These are phyloP conservation scores for Candida tunisiensis DNA, from an alignment of 1,139 yeast genomes.

Conservation along the genomic window DNA sequence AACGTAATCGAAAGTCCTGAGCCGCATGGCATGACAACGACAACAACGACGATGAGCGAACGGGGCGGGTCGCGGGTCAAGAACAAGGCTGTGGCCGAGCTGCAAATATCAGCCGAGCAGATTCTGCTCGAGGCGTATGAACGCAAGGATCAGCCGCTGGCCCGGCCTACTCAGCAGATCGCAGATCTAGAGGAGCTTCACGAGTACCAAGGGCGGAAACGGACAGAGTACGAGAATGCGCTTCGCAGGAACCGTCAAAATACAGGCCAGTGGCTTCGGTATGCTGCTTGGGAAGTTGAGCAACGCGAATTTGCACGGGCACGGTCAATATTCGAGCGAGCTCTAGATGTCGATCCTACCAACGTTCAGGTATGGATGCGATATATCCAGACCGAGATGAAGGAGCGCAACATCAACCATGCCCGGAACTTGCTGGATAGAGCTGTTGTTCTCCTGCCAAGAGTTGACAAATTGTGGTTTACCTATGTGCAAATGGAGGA, in stretches of 20 bases:
- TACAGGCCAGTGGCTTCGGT: slow-evolving; percentile 80
- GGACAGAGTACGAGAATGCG: slow-evolving; percentile 77
- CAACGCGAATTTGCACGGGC: slow-evolving; percentile 67
- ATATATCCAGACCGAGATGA: slow-evolving; percentile 65
- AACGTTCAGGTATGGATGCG: slow-evolving; percentile 77
- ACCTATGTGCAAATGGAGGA: slow-evolving; percentile 66
- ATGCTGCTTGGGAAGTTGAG: slow-evolving; percentile 76
- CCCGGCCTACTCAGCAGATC: slow-evolving; percentile 30
- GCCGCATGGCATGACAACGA: neutral
- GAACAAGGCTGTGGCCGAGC: slow-evolving; percentile 29
- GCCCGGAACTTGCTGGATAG: slow-evolving; percentile 77
- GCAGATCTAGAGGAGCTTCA: slow-evolving; percentile 68
- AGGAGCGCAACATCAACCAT: slow-evolving; percentile 61
- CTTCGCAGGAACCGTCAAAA: slow-evolving; percentile 68
- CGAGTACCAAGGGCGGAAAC: slow-evolving; percentile 56
- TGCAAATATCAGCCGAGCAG: slow-evolving; percentile 41
- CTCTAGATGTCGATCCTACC: slow-evolving; percentile 56
- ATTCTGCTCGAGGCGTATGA: slow-evolving; percentile 39
- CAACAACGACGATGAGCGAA: too few species aligned
- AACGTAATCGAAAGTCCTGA: neutral
- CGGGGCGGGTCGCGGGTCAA: too few species aligned
- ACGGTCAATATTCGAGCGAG: slow-evolving; percentile 77
- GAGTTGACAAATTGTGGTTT: slow-evolving; percentile 78
- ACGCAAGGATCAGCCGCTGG: slow-evolving; percentile 24
- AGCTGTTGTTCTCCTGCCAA: slow-evolving; percentile 57